Percentiles rank a stretch among this genome's conserved stretches.
These are phyloP conservation scores for Talaromyces atroroseus DNA, from an alignment of 2,329 filamentous ascomycete species.

Conservation along the genomic window DNA sequence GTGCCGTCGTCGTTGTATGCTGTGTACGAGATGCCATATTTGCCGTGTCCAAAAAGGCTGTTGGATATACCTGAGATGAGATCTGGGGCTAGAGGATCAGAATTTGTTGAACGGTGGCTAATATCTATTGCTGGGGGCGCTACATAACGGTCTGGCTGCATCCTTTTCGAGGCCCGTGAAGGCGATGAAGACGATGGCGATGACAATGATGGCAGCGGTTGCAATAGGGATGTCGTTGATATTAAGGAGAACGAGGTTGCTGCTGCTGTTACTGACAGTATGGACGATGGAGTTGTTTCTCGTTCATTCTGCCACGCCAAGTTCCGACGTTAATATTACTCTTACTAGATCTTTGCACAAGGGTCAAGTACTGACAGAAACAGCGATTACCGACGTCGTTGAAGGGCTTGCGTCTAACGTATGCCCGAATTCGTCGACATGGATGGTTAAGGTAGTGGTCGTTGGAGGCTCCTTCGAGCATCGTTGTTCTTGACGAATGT, in stretches of 20 bases:
- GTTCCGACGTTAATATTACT: not conserved
- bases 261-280: not conserved
- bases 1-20: slow-evolving; percentile 51
- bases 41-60: slow-evolving; percentile 1
- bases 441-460: slow-evolving; percentile 13
- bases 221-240: not conserved
- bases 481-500: not conserved
- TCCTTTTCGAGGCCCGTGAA: not conserved
- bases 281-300: not conserved
- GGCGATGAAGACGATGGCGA: not conserved
- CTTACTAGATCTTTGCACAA: not conserved
- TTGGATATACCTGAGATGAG: not conserved
- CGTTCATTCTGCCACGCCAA: not conserved
- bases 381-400: not conserved
- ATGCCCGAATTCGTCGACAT: slow-evolving; percentile 9
- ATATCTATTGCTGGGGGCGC: not conserved
- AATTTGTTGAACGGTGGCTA: not conserved
- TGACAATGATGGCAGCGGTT: not conserved
- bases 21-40: slow-evolving; percentile 52
- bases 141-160: not conserved
- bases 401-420: slow-evolving; percentile 7
- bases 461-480: slow-evolving; percentile 7
- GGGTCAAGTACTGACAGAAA: not conserved
- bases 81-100: not conserved
- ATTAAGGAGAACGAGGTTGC: not conserved